Conservation (phyloP, 164 flowering plant species). For the Platanus orientalis region DNA sequence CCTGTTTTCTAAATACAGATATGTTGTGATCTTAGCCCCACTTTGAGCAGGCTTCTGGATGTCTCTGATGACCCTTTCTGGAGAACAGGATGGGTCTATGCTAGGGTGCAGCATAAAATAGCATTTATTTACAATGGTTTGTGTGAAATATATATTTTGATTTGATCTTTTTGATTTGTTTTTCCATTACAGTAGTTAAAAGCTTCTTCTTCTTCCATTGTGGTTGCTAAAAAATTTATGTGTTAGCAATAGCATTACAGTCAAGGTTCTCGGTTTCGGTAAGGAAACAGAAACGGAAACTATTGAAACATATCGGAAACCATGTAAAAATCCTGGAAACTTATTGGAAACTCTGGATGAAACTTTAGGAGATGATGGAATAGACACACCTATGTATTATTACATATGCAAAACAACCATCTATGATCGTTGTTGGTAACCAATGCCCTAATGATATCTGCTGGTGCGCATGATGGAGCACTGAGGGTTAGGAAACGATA, state of each 20-base stretch:
- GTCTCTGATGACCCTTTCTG: conserved; percentile 42
- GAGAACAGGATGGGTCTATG: conserved; percentile 65
- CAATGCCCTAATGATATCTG: too few species aligned
- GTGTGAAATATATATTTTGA: conserved; percentile 5
- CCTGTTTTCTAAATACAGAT: conserved; percentile 33
- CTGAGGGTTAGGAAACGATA: too few species aligned
- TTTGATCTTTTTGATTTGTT: background rate
- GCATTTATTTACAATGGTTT: conserved; percentile 52
- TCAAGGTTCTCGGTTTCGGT: too few species aligned
- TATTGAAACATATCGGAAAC: too few species aligned
- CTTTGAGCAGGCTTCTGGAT: conserved; percentile 54
- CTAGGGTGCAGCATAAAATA: conserved; percentile 44
- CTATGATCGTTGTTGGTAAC: too few species aligned
- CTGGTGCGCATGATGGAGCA: too few species aligned
- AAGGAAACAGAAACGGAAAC: too few species aligned
- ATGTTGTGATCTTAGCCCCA: conserved; percentile 40
- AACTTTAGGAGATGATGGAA: too few species aligned
- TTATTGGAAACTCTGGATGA: too few species aligned
- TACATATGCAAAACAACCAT: too few species aligned
- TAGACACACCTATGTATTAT: too few species aligned
- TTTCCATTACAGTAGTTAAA: conserved; percentile 5
- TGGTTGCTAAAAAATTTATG: background rate
- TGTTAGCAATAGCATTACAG: background rate
- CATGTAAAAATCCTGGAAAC: too few species aligned
- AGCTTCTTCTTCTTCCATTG: background rate